phyloP scores from a whole-genome alignment of 257 asterid genomes.

The Schizonepeta tenuifolia region DNA sequence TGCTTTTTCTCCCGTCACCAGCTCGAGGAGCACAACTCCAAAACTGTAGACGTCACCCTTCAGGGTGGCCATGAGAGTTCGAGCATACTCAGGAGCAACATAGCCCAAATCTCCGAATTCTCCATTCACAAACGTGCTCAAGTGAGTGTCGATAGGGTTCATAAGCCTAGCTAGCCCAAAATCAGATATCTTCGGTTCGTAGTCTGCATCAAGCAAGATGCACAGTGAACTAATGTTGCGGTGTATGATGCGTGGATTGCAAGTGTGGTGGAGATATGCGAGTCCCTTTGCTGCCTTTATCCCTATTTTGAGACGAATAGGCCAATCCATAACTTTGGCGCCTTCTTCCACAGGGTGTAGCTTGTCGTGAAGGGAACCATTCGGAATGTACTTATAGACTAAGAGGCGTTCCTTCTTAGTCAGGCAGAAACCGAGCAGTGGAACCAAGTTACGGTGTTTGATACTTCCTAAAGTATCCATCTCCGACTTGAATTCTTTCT shows the following conservation, averaged over 20 bases:
- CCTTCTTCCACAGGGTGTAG: constrained; percentile 46
- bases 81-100: constrained; percentile 80
- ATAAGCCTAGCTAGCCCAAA: constrained; percentile 89
- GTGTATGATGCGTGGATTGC: constrained; percentile 76
- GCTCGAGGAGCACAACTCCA: constrained; percentile 87
- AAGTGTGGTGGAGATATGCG: constrained; percentile 74
- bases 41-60: constrained; percentile 93
- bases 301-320: constrained; percentile 60
- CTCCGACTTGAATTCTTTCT: constrained; percentile 63
- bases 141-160: constrained; percentile 89
- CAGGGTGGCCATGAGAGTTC: constrained; percentile 85
- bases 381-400: constrained; percentile 63
- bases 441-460: constrained; percentile 67
- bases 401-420: constrained; percentile 64
- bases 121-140: constrained; percentile 91
- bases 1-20: constrained; percentile 73
- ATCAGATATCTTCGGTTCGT: constrained; percentile 74
- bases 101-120: constrained; percentile 91
- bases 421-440: constrained; percentile 66
- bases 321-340: constrained; percentile 56
- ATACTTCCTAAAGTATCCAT: constrained; percentile 61
- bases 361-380: constrained; percentile 63
- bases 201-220: constrained; percentile 57
- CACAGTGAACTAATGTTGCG: constrained; percentile 69
- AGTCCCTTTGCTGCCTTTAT: constrained; percentile 66